Percentiles rank a stretch among this genome's conserved stretches.
These are phyloP conservation scores for Cyanodermella asteris DNA, from an alignment of 2,329 filamentous ascomycete genomes.

Conservation along the genomic window DNA sequence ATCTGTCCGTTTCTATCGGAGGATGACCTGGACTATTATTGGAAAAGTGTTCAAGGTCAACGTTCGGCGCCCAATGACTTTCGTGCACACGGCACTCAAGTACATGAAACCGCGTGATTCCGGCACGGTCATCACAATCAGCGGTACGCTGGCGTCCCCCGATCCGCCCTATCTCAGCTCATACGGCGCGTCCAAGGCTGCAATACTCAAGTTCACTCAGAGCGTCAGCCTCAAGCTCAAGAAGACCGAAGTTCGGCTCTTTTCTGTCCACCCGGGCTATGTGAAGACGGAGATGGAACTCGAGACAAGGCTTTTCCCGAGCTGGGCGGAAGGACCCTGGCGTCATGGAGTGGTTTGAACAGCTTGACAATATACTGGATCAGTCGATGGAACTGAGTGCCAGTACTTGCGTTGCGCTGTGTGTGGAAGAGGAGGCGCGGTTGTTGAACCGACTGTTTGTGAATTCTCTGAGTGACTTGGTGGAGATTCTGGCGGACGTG, in stretches of 20 bases:
- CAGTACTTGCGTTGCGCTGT: slow-evolving; percentile 6
- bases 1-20: slow-evolving; percentile 6
- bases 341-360: slow-evolving; percentile 2
- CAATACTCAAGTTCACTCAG: slow-evolving; percentile 5
- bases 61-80: slow-evolving; percentile 4
- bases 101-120: slow-evolving; percentile 3
- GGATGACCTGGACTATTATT: slow-evolving; percentile 1
- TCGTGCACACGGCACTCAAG: slow-evolving; percentile 4
- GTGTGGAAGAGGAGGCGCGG: slow-evolving; percentile 3
- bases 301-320: slow-evolving; percentile 3
- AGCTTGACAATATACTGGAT: slow-evolving; percentile 5
- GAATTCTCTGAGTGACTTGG: slow-evolving; percentile 23
- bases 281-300: slow-evolving; percentile 4
- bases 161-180: slow-evolving; percentile 6
- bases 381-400: slow-evolving; percentile 5
- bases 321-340: slow-evolving; percentile 4
- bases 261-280: slow-evolving; percentile 6
- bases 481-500: slow-evolving; percentile 21
- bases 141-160: slow-evolving; percentile 4
- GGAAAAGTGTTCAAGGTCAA: slow-evolving; percentile 6
- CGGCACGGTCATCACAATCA: slow-evolving; percentile 7
- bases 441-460: slow-evolving; percentile 9
- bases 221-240: slow-evolving; percentile 6
- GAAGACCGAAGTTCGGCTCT: slow-evolving; percentile 4
- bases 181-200: slow-evolving; percentile 6